These are phyloP conservation scores for Phytophthora aleatoria DNA, from an alignment of 352 stramenopile species.

Conservation along the genomic window DNA sequence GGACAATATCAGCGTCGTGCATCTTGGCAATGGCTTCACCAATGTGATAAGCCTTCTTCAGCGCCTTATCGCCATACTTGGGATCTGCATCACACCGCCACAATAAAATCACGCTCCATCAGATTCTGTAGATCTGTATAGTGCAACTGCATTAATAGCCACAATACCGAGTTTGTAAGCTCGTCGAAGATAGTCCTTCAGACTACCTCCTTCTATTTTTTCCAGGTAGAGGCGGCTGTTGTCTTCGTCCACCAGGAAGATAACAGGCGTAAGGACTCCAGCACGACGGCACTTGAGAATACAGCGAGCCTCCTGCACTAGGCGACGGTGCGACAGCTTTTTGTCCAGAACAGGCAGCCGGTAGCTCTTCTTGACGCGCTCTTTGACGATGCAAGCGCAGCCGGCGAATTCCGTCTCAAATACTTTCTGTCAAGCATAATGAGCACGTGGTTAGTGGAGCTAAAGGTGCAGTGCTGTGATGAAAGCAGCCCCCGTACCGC, in stretches of 20 bases:
- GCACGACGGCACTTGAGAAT: constrained; percentile 82
- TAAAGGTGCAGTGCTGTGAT: background rate
- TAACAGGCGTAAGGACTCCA: constrained; percentile 70
- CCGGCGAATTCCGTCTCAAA: constrained; percentile 74
- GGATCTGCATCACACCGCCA: constrained; percentile 35
- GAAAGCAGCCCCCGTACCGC: constrained; percentile 39
- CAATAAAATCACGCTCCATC: background rate
- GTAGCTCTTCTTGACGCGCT: constrained; percentile 86
- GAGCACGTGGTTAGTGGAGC: background rate
- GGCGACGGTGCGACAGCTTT: constrained; percentile 78
- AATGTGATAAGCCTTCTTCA: constrained; percentile 83
- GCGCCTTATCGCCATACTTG: constrained; percentile 52
- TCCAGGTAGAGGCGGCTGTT: constrained; percentile 71
- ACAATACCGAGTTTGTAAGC: constrained; percentile 53
- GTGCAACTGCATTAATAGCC: background rate
- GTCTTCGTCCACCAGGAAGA: constrained; percentile 84
- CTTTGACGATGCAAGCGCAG: constrained; percentile 78
- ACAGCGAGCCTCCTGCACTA: constrained; percentile 83
- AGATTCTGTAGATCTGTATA: background rate
- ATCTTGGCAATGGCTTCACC: constrained; percentile 91
- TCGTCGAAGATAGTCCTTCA: constrained; percentile 74
- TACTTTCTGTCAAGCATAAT: constrained; percentile 54
- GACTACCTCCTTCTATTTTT: constrained; percentile 68
- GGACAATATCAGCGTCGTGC: constrained; percentile 92
- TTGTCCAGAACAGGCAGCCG: constrained; percentile 75